These are phyloP conservation scores for Pythium myriotylum DNA, from an alignment of 352 stramenopile genomes.

Conservation along the genomic window DNA sequence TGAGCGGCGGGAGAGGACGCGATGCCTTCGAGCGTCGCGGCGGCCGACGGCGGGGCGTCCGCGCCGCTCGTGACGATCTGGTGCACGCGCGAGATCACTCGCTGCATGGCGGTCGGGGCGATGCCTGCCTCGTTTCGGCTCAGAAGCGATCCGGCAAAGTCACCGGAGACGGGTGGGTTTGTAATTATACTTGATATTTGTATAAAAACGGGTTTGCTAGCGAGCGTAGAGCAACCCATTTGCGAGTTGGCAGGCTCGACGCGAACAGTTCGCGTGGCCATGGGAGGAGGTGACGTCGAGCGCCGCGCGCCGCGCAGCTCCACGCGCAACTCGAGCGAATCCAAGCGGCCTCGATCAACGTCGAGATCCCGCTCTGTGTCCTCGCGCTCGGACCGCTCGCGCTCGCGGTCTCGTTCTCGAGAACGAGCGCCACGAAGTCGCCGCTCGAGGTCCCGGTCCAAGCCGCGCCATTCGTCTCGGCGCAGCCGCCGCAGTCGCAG, in stretches of 20 bases:
- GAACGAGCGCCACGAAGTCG: conserved; percentile 18
- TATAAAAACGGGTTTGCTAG: conserved; percentile 8
- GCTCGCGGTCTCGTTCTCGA: conserved; percentile 26
- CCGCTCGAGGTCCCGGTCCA: conserved; percentile 10
- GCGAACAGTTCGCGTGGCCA: too few species aligned
- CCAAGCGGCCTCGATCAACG: conserved; percentile 11
- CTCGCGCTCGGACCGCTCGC: conserved; percentile 17
- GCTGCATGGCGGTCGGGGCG: conserved; percentile 47
- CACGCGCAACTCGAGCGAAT: background rate
- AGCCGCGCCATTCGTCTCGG: conserved; percentile 6
- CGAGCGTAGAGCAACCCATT: background rate
- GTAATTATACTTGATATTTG: background rate
- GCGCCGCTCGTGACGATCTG: conserved; percentile 54
- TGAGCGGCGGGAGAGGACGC: conserved; percentile 5
- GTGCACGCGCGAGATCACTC: conserved; percentile 72
- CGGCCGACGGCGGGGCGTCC: background rate
- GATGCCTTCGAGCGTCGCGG: conserved; percentile 5
- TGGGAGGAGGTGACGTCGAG: background rate
- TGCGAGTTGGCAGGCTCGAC: too few species aligned
- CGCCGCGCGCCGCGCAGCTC: conserved; percentile 8
- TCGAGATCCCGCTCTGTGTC: conserved; percentile 22
- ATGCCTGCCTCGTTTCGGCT: too few species aligned
- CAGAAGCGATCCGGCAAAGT: too few species aligned
- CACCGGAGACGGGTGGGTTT: background rate
- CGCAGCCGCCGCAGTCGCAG: conserved; percentile 23